Base-by-base conservation (phyloP, 2,329 filamentous ascomycete species). In the Tolypocladium nubicola region DNA sequence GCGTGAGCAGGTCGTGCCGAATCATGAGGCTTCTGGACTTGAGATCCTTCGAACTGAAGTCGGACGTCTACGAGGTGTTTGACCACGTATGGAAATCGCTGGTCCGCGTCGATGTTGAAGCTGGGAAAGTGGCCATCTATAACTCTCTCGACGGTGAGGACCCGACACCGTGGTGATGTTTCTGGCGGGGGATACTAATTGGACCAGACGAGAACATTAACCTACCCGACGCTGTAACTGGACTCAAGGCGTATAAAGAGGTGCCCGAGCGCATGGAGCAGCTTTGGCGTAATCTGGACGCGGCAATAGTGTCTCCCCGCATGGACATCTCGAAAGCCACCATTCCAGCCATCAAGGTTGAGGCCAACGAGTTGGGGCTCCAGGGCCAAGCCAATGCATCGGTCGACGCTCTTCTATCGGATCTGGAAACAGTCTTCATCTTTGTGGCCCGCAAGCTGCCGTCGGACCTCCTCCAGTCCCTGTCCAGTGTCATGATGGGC, bases 401-500 rank as follows among this genome's bases (percentile, higher is more conserved):
- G 0, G 73, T 84, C 10, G 71, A 79, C 35, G 71, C 76, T 0
- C 70, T 87, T 0, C 77, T 86, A 41, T 62, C 67, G 4, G 83
- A 87, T 60, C 68, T 87, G 5, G 74, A 78, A 58, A 71, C 67
- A 4, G 66, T 82, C 1, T 74, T 86, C 53, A 64, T 67, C 1
- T 86, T 82, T 63, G 68, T 87, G 2, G 73, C 78, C 4, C 66
- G 74, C 21, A 75, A 73, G 47, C 69, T 87, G 0, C 83, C 84
- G 0, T 57, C 72, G 11, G 78, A 83, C 37, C 73, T 87, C 7
- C 69, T 85, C 1, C 73, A 77, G 52, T 77, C 82, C 1, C 73
- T 97, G 1, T 88, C 88, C 0, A 76, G 80, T 14, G 80, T 83
- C 10, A 82, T 97, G 68, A 82, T 96, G 69, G 85, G 85, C 0